Base-by-base conservation (phyloP, 2,329 filamentous ascomycete genomes). In the Colletotrichum brevisporum region DNA sequence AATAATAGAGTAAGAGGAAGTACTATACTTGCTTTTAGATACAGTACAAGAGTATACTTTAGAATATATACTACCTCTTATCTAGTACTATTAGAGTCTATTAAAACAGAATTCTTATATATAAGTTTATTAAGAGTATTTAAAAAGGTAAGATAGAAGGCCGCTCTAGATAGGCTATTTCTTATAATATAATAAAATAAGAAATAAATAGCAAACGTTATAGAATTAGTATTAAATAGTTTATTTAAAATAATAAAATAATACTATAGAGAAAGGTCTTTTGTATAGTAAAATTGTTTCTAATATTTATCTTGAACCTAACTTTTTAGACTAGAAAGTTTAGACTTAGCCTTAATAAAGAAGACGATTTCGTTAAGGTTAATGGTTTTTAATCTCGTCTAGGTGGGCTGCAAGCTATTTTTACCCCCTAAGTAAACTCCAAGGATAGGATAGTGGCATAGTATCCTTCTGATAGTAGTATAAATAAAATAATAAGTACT, bases 101-200 rank as follows among this genome's bases (percentile, higher is more conserved):
- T 57, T 6, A 1, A 9, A n/a, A 4, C 36, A 16, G 39, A n/a
- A 18, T n/a, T n/a, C n/a, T n/a, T n/a, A n/a, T n/a, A 41, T 26
- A 45, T 16, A 21, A 57, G 16, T 13, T 9, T 18, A n/a, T 57
- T 47, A 18, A 57, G 21, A 24, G 54, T 13, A 15, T 57, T 9
- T 3, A n/a, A 21, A 43, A 57, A 57, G 24, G 54, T 57, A 12
- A 18, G 36, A 15, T 57, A 39, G 10, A 57, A 57, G 21, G 39
- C 54, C 24, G 39, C 31, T 15, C 54, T 39, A 12, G 54, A 57
- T 39, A 57, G 24, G 10, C 36, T 39, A 4, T 57, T 39, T 0
- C 54, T 39, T 9, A 57, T 39, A 1, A 21, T 39, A 4, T 57
- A 39, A 16, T 57, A 39, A 18, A 57, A 57, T 2, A 39, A 55